These are phyloP conservation scores for Yamadazyma sp. DNA, from an alignment of 805 yeast genomes.

Conservation along the genomic window DNA sequence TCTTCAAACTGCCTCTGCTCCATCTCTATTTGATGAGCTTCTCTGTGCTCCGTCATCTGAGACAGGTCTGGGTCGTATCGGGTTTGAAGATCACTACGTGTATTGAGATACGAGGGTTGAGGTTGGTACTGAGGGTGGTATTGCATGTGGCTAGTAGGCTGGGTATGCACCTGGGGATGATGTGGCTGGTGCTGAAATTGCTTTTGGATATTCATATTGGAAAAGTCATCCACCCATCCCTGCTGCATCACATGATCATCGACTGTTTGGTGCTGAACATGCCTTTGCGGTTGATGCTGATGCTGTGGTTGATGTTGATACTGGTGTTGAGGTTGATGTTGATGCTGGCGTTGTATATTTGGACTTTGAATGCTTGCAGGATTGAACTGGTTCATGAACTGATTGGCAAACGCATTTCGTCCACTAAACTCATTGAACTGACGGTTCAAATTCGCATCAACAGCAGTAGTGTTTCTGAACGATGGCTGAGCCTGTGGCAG, in stretches of 20 bases:
- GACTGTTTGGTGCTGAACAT: constrained; percentile 2
- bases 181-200: background rate
- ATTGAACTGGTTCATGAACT: constrained; percentile 15
- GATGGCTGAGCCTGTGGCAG: background rate
- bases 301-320: constrained; percentile 7
- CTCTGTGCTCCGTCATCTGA: constrained; percentile 26
- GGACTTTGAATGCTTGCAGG: constrained; percentile 7
- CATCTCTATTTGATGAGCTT: constrained; percentile 26
- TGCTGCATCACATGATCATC: constrained; percentile 7
- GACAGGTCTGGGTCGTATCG: constrained; percentile 14
- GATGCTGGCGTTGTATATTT: background rate
- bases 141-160: constrained; percentile 5
- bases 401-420: constrained; percentile 18
- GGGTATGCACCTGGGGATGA: constrained; percentile 11
- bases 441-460: constrained; percentile 37
- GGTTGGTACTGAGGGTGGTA: constrained; percentile 4
- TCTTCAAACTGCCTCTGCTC: constrained; percentile 30
- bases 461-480: constrained; percentile 17
- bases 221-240: constrained; percentile 33
- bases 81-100: constrained; percentile 21
- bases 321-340: constrained; percentile 4
- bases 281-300: too few species aligned
- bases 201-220: constrained; percentile 17
- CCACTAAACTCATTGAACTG: constrained; percentile 40
- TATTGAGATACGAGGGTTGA: too few species aligned